Evolutionary conservation across 1,284 basidiomycete species (phyloP).

Genomic region (Ganoderma leucocontextum): DNA sequence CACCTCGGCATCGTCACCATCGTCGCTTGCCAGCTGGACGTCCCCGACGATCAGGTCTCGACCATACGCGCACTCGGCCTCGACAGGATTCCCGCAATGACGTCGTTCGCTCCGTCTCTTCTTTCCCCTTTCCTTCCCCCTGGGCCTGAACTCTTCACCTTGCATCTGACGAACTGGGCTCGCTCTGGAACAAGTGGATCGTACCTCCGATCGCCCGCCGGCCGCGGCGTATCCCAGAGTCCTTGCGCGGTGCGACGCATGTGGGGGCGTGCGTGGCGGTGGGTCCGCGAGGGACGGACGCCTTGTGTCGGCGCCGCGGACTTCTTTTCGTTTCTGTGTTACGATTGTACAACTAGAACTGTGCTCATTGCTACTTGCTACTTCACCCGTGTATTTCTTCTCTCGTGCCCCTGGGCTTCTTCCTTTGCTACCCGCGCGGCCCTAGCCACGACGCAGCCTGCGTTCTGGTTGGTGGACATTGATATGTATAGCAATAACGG

Average conservation of each 20-base stretch:
- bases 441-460: not conserved
- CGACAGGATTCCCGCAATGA: constrained; percentile 21
- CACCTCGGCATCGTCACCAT: constrained; percentile 20
- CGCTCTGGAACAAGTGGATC: constrained; percentile 6
- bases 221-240: not conserved
- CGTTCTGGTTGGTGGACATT: not conserved
- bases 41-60: constrained; percentile 28
- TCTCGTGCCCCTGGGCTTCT: not conserved
- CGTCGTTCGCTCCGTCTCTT: constrained; percentile 9
- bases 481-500: constrained; percentile 4
- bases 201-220: not conserved
- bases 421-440: not conserved
- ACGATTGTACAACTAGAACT: constrained; percentile 28
- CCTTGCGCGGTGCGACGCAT: not conserved
- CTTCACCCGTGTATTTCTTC: constrained; percentile 23
- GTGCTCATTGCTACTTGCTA: constrained; percentile 16
- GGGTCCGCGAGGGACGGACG: constrained; percentile 6
- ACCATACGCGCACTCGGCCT: constrained; percentile 22
- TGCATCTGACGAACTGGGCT: not conserved
- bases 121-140: not conserved
- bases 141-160: not conserved
- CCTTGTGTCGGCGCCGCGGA: constrained; percentile 13
- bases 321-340: constrained; percentile 23
- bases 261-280: not conserved
- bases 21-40: constrained; percentile 28